Base-by-base conservation (phyloP, 306 rosid genomes). In the Prosopis cineraria region DNA sequence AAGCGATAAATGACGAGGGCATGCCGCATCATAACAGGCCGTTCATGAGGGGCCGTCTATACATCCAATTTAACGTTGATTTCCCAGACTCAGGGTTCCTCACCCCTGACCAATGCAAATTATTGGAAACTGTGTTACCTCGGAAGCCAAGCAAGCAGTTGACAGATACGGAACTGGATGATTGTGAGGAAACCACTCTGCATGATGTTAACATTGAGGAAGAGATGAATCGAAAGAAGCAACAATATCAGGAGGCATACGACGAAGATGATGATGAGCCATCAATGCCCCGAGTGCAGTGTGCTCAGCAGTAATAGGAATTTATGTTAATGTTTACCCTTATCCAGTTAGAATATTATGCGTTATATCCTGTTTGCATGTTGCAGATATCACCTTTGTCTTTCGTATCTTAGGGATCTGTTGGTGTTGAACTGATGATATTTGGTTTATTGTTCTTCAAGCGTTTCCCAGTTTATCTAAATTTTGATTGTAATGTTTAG, bases 1-100 rank as follows among this genome's bases (percentile, higher is more conserved):
- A 91, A 77, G 92, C 89, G 14, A 88, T 91, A 63, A 86, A 91
- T 5, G 92, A 89, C 36, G 94, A 91, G 84, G 97, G 97, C 67
- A 91, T 91, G 94, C 97, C 94, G 1, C 89, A 86, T 34, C 82
- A 83, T 69, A 64, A 68, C 4, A 83, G 92, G 86, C 89, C 97
- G 8, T 86, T 91, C 84, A 85, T 91, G 78, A 89, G 68, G 83
- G 94, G 94, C 14, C 78, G 81, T 3, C 92, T 91, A 2, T 91
- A 56, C 89, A 85, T 91, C 44, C 78, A 83, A 44, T 91, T 89
- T 30, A 80, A 78, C 64, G 97, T 89, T 55, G 84, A 78, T 7
- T 91, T 91, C 81, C 97, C 92, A 0, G 89, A 88, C 1, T 78
- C 85, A 0, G 92, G 93, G 53, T 55, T 84, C 74, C 78, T 91